Evolutionary conservation across 495 filamentous ascomycete genomes (phyloP), one percentile per base, ranked within the genome.

Genomic region (Astrocystis sublimbata): DNA sequence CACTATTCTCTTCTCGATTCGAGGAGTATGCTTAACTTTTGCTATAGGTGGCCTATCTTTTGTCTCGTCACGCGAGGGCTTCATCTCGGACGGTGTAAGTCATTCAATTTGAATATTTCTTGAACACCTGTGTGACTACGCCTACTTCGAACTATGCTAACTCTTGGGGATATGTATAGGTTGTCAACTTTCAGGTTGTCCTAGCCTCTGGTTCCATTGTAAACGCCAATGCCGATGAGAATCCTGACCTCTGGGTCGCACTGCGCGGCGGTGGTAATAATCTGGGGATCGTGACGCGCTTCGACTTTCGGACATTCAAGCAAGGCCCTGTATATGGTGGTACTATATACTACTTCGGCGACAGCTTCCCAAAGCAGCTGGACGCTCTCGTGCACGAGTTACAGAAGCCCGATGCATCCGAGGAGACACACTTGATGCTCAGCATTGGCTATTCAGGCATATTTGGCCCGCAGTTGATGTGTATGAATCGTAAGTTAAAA

Each of bases 201-300:
- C 73, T 84, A 10, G 78, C 75, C 0, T 68, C 69, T 30, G 82
- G 81, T 1, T 17, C 36, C 3, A 71, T 81, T n/a, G 65, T 77
- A 15, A 76, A 80, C 43, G 78, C 74, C 55, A 76, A 71, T 24
- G 60, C 75, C 12, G 50, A 67, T 13, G 66, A 67, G 23, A 69
- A 85, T 40, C 56, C 75, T 0, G 83, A 85, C 24, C 76, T 85
- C 9, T 85, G 81, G 73, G 82, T 73, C 78, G 84, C 83, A 9
- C 66, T 84, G 0, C 71, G 73, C 30, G 83, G 81, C 7, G 83
- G 82, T 10, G 82, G 68, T 1, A 78, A 76, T 56, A 84, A 83
- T 66, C 81, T 83, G 57, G 81, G 81, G 0, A 73, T 84, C 26
- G 76, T 83, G 2, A 83, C 79, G 13, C 70, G 71, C 8, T 77